phyloP scores from a whole-genome alignment of 805 yeast species.

The Candida ascalaphidarum region DNA sequence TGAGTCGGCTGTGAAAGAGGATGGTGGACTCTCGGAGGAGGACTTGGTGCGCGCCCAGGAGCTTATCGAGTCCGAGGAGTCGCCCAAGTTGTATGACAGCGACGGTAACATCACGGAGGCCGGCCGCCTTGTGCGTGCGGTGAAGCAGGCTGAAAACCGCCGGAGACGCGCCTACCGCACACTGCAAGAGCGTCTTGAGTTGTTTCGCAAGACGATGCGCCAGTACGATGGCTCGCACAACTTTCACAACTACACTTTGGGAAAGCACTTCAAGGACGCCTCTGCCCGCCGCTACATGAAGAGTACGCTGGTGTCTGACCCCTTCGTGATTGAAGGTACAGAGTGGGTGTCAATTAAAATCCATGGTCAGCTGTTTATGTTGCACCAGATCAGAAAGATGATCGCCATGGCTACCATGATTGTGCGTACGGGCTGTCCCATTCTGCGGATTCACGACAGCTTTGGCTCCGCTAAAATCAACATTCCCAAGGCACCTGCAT shows the following conservation, averaged over 20 bases:
- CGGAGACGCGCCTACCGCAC: conserved; percentile 66
- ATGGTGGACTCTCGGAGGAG: conserved; percentile 5
- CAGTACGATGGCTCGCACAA: conserved; percentile 83
- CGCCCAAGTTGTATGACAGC: conserved; percentile 25
- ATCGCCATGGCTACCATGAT: conserved; percentile 88
- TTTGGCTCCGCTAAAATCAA: conserved; percentile 69
- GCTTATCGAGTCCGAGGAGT: conserved; percentile 19
- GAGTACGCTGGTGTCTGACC: conserved; percentile 69
- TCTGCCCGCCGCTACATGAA: conserved; percentile 82
- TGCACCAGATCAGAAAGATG: conserved; percentile 97
- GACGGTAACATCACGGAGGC: conserved; percentile 27
- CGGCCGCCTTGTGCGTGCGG: conserved; percentile 37
- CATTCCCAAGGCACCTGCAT: conserved; percentile 96
- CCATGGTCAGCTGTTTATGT: conserved; percentile 97
- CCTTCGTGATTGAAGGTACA: conserved; percentile 85
- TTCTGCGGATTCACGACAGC: conserved; percentile 66
- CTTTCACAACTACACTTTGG: conserved; percentile 82
- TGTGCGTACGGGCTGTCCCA: conserved; percentile 80
- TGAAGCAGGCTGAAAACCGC: conserved; percentile 56
- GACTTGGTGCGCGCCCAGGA: conserved; percentile 6
- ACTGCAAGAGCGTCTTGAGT: conserved; percentile 48
- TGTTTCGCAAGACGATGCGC: conserved; percentile 60
- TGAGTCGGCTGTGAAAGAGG: conserved; percentile 15
- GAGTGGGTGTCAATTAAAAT: conserved; percentile 96
- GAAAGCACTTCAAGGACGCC: conserved; percentile 76